Evolutionary conservation across 768 basidiomycete species (phyloP).

Genomic region (Tricholoma saponaceum): DNA sequence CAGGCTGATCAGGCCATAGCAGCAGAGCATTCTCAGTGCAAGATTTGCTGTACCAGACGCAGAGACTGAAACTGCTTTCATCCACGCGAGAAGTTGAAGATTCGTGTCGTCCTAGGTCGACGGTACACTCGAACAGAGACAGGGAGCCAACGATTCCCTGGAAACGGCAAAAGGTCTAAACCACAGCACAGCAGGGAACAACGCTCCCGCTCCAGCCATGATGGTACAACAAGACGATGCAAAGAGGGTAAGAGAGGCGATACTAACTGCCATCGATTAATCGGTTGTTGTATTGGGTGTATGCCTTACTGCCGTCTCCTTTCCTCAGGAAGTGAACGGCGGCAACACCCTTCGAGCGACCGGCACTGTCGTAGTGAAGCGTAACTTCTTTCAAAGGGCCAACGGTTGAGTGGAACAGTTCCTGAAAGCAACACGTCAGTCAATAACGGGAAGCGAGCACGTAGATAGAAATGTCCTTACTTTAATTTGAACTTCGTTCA

Average conservation of each 20-base stretch:
- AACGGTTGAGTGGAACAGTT: conserved; percentile 88
- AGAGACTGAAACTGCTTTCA: background rate
- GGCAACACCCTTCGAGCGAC: conserved; percentile 89
- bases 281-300: conserved; percentile 93
- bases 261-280: conserved; percentile 99
- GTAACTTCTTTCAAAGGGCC: conserved; percentile 82
- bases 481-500: conserved; percentile 91
- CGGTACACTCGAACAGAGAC: conserved; percentile 33
- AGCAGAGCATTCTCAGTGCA: background rate
- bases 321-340: conserved; percentile 80
- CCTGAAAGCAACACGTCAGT: conserved; percentile 43
- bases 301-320: conserved; percentile 91
- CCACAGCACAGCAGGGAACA: conserved; percentile 18
- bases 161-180: conserved; percentile 30
- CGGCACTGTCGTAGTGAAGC: conserved; percentile 79
- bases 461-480: conserved; percentile 41
- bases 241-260: conserved; percentile 49
- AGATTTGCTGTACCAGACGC: background rate
- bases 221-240: conserved; percentile 32
- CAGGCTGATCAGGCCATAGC: conserved; percentile 1
- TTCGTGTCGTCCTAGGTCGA: conserved; percentile 7
- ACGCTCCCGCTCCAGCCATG: conserved; percentile 20
- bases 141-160: conserved; percentile 39
- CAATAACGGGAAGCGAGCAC: background rate
- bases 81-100: background rate